phyloP scores from a whole-genome alignment of 768 basidiomycete genomes.

The Podaxis rugospora region DNA sequence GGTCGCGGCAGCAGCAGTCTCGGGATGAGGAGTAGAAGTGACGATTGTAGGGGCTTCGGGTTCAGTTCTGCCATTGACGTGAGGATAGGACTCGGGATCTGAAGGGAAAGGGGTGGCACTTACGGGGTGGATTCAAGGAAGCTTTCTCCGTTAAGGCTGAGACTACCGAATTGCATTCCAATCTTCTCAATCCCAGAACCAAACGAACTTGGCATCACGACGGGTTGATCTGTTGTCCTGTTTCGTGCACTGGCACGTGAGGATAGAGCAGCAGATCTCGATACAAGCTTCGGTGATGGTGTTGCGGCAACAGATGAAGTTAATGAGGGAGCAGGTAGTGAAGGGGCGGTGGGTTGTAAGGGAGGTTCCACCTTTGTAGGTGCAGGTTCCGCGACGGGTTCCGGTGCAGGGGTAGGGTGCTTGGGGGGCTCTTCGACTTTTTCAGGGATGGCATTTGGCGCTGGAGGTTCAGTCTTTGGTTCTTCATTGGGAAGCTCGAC shows the following conservation, averaged over 20 bases:
- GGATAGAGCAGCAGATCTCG: constrained; percentile 46
- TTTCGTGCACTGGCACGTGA: constrained; percentile 60
- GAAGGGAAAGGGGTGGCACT: constrained; percentile 22
- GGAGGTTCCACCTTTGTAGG: constrained; percentile 30
- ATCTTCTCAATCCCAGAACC: constrained; percentile 63
- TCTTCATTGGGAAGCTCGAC: constrained; percentile 19
- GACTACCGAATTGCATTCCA: constrained; percentile 88
- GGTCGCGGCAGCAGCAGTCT: constrained; percentile 24
- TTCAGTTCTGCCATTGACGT: constrained; percentile 24
- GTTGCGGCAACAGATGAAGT: constrained; percentile 34
- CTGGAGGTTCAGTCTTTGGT: constrained; percentile 26
- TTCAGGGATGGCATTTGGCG: constrained; percentile 10
- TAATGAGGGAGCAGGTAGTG: constrained; percentile 24
- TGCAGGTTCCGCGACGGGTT: constrained; percentile 22
- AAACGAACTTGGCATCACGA: constrained; percentile 74
- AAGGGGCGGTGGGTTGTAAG: constrained; percentile 27
- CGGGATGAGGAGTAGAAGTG: constrained; percentile 26
- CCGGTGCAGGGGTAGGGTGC: constrained; percentile 25
- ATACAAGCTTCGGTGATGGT: constrained; percentile 46
- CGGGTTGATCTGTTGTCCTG: constrained; percentile 74
- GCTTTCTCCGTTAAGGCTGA: constrained; percentile 68
- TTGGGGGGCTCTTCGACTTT: constrained; percentile 24
- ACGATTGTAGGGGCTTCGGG: constrained; percentile 23
- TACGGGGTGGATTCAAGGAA: constrained; percentile 52
- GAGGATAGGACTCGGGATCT: background rate